Percentiles rank a stretch among this genome's conserved stretches.
Conservation (phyloP, 2,329 filamentous ascomycete genomes). For the Colletotrichum echinochloae region DNA sequence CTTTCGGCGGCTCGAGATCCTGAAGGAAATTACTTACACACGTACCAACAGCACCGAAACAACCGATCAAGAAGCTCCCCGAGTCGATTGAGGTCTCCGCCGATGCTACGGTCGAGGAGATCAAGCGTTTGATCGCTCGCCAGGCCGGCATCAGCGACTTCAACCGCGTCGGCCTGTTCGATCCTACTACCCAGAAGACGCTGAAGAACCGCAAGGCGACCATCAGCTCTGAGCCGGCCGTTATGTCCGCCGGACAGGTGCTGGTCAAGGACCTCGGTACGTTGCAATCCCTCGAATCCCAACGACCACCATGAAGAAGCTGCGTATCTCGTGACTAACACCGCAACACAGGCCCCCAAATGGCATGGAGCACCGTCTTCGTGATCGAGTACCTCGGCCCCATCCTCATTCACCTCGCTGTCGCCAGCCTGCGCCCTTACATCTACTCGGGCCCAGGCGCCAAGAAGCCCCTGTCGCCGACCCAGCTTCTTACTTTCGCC, state of each 20-base stretch:
- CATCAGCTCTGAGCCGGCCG: constrained; percentile 60
- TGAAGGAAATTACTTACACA: constrained; percentile 18
- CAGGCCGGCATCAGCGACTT: constrained; percentile 64
- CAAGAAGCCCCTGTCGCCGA: constrained; percentile 66
- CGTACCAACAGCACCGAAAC: constrained; percentile 55
- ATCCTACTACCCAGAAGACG: constrained; percentile 70
- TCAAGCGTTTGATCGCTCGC: constrained; percentile 67
- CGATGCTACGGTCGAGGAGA: constrained; percentile 69
- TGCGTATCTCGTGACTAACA: constrained; percentile 7
- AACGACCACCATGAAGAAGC: background rate
- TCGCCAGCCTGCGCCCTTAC: constrained; percentile 78
- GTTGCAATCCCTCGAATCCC: constrained; percentile 42
- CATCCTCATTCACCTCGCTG: constrained; percentile 84
- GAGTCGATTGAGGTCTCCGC: constrained; percentile 60
- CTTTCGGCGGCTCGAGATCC: background rate
- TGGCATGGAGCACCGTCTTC: constrained; percentile 94
- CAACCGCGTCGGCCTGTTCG: constrained; percentile 73
- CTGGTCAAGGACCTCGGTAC: constrained; percentile 94
- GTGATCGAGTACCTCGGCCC: constrained; percentile 95
- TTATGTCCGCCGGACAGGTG: constrained; percentile 67
- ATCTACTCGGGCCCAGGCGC: constrained; percentile 58
- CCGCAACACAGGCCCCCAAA: constrained; percentile 76
- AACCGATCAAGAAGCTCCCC: constrained; percentile 67
- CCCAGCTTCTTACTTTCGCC: constrained; percentile 79
- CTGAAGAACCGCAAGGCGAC: constrained; percentile 71